Evolutionary conservation across 2,329 filamentous ascomycete genomes (phyloP), one percentile per base, ranked within the genome.

Genomic region (Talaromyces pinophilus): DNA sequence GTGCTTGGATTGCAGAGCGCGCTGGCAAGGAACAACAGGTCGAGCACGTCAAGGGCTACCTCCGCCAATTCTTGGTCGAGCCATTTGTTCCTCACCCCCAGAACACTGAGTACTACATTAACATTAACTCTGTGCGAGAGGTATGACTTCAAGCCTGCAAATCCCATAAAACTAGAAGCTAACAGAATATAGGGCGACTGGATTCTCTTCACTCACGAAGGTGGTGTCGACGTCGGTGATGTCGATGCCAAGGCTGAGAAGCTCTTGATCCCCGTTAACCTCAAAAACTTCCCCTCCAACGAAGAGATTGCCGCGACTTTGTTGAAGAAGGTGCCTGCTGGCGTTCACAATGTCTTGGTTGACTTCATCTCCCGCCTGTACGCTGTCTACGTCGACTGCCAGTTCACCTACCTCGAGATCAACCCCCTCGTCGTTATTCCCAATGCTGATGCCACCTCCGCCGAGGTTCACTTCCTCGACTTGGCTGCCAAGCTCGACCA

Each of bases 331-430:
- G 93, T 99, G 57, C 95, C 95, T 75, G 84, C 92, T 84, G 94
- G 94, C 79, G 87, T 99, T 62, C 95, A 99, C 88, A 97, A 97
- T 78, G 95, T 99, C 77, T 88, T 99, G 68, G 92, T 99, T 70
- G 95, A 99, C 87, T 99, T 99, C 87, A 99, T 99, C 85, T 92
- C 92, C 77, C 90, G 95, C 75, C 87, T 99, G 72, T 99, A 99
- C 80, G 95, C 94, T 75, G 95, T 99, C 84, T 99, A 98, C 78
- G 95, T 98, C 71, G 95, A 99, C 86, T 96, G 92, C 88, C 95
- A 99, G 83, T 99, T 99, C 88, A 98, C 95, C 77, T 99, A 99
- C 86, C 92, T 99, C 74, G 95, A 99, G 84, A 99, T 99, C 87
- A 99, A 99, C 89, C 95, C 95, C 73, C 86, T 99, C 71, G 95